Evolutionary conservation across 768 basidiomycete species (phyloP), one percentile per base, ranked within the genome.

Genomic region (Lyophyllum decastes): DNA sequence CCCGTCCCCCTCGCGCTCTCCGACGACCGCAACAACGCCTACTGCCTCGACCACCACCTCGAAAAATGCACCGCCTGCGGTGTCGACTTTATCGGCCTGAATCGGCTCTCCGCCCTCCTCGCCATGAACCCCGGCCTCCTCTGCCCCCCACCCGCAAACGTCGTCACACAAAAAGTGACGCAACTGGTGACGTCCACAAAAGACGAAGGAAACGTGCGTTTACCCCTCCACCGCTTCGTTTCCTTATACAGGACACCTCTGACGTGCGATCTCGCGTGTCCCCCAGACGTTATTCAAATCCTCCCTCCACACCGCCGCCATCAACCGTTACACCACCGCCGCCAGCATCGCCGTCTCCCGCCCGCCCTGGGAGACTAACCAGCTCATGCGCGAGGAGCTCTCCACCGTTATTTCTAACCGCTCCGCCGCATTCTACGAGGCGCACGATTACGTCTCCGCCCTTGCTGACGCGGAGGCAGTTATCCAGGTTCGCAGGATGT

Each of bases 401-500:
- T 89, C 92, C 12, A 89, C 93, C 26, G 82, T 94, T 60, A 70
- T 99, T 49, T 94, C 93, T 59, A 99, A 99, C 72, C 85, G 97
- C 51, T 92, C 93, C 16, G 93, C 95, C 0, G 89, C 97, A 8
- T 89, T 88, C 72, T 83, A 85, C 56, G 91, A 92, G 61, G 74
- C 84, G 14, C 85, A 84, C 10, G 92, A 95, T 71, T 88, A 78
- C 64, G 79, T 93, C 50, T 82, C 84, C 22, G 89, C 94, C 4
- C 75, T 95, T 8, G 87, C 87, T 25, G 97, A 99, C 67, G 95
- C 97, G 0, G 95, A 98, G 55, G 87, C 88, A 1, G 94, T 98
- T 66, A 88, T 97, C 41, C 73, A 83, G 61, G 75, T 97, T 51
- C 90, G 94, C 66, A 80, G 87, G 55, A 87, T 86, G 45, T 98